Base-by-base conservation (phyloP, 805 yeast genomes). In the Candida germanica region DNA sequence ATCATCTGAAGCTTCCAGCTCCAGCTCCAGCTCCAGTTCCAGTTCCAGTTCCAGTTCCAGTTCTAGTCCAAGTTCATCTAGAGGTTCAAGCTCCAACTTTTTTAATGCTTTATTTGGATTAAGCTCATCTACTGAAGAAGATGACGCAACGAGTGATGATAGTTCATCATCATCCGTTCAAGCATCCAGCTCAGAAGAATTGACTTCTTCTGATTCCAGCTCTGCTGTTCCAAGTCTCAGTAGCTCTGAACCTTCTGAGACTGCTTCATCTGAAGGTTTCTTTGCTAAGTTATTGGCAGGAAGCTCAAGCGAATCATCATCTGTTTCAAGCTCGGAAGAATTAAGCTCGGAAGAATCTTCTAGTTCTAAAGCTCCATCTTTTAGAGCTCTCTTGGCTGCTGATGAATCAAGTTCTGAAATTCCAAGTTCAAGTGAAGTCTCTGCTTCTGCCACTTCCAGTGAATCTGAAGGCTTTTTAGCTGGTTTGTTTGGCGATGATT, bases 11-110 rank as follows among this genome's bases (percentile, higher is more conserved):
- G 13, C 25, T n/a, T 32, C 41, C 5, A 31, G 36, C 9, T 33
- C 49, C 3, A 41, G 48, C n/a, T n/a, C n/a, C n/a, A n/a, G n/a
- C n/a, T 16, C 50, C 10, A 42, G 47, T 27, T 39, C 48, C 14
- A 36, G 42, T 23, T 30, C 49, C 7, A 29, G 32, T 23, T 13
- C 27, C 28, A 23, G 39, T 13, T 27, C 34, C 20, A 21, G 34
- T 14, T 24, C 32, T 11, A 17, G 31, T 17, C 29, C 32, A 26
- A 21, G 34, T 5, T 24, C 16, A 12, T 20, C 31, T 2, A 26
- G 38, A 25, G 27, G 29, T 18, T 12, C 29, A 10, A n/a, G 35
- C n/a, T 16, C 12, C 6, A 22, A 21, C 26, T 31, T 37, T 14
- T 24, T 33, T 13, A 23, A 33, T 31, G 32, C 36, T 12, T 33